These are phyloP conservation scores for Coffea humblotiana DNA, from an alignment of 305 asterid genomes.

Conservation along the genomic window DNA sequence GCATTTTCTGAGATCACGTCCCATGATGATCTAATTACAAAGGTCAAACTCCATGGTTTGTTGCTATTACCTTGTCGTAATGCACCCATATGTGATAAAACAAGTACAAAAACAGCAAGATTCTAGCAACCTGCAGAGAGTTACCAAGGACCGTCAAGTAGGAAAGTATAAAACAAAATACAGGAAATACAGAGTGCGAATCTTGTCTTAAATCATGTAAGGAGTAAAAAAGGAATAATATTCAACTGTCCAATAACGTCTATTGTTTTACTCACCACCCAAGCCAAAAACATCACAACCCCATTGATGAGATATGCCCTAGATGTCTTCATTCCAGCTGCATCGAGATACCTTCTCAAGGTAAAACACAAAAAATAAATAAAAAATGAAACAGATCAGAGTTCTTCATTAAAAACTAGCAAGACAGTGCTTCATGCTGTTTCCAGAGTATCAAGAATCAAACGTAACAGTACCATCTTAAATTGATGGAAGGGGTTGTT, in stretches of 20 bases:
- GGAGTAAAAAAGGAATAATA: constrained; percentile 5
- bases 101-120: constrained; percentile 59
- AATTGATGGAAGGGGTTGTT: constrained; percentile 76
- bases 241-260: not conserved
- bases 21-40: not conserved
- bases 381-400: not conserved
- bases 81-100: constrained; percentile 52
- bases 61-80: constrained; percentile 54
- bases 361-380: not conserved
- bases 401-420: not conserved
- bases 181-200: not conserved
- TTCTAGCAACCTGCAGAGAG: constrained; percentile 71
- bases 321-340: constrained; percentile 67
- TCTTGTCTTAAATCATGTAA: not conserved
- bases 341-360: constrained; percentile 71
- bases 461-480: constrained; percentile 64
- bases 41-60: not conserved
- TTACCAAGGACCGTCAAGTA: not conserved
- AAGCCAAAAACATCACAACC: constrained; percentile 50
- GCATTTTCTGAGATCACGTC: not conserved
- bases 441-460: not conserved
- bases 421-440: not conserved
- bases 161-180: not conserved
- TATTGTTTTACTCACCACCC: constrained; percentile 60
- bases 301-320: constrained; percentile 63